Evolutionary conservation across 108 stramenopile species (phyloP).

Genomic region (Conticribra weissflogii): DNA sequence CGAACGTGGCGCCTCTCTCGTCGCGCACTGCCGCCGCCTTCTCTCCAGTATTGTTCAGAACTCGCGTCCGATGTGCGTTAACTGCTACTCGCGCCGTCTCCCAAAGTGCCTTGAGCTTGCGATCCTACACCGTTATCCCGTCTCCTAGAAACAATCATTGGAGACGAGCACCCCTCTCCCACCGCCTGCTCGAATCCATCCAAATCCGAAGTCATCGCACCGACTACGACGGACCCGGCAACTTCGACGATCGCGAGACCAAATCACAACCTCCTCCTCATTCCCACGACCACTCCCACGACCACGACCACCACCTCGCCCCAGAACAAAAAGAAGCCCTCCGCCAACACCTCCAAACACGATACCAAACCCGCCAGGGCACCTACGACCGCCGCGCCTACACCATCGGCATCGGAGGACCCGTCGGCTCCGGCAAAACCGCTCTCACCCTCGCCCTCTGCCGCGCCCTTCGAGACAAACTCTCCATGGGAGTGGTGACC

Average conservation of each 20-base stretch:
- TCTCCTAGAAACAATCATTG: not conserved
- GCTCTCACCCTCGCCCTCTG: conserved; percentile 85
- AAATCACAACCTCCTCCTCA: conserved; percentile 8
- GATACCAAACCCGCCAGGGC: conserved; percentile 48
- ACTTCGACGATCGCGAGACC: conserved; percentile 48
- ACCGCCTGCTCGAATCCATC: conserved; percentile 14
- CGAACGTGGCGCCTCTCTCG: not conserved
- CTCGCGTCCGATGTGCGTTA: too few species aligned
- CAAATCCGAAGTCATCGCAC: conserved; percentile 39
- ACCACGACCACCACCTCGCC: conserved; percentile 26
- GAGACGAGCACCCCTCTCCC: too few species aligned
- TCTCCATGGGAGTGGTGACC: conserved; percentile 83
- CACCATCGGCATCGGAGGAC: conserved; percentile 94
- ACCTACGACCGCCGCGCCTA: conserved; percentile 71
- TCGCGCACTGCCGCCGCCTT: too few species aligned
- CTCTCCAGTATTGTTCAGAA: too few species aligned
- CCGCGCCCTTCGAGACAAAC: conserved; percentile 52
- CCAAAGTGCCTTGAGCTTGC: too few species aligned
- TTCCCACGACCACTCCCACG: conserved; percentile 37
- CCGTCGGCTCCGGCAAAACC: conserved; percentile 91
- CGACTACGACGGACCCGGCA: conserved; percentile 46
- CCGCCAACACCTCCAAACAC: conserved; percentile 32
- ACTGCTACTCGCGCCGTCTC: too few species aligned
- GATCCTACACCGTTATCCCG: not conserved
- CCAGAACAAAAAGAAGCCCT: conserved; percentile 19